These are phyloP conservation scores for Diaporthe amygdali DNA, from an alignment of 2,329 filamentous ascomycete genomes.

Conservation along the genomic window DNA sequence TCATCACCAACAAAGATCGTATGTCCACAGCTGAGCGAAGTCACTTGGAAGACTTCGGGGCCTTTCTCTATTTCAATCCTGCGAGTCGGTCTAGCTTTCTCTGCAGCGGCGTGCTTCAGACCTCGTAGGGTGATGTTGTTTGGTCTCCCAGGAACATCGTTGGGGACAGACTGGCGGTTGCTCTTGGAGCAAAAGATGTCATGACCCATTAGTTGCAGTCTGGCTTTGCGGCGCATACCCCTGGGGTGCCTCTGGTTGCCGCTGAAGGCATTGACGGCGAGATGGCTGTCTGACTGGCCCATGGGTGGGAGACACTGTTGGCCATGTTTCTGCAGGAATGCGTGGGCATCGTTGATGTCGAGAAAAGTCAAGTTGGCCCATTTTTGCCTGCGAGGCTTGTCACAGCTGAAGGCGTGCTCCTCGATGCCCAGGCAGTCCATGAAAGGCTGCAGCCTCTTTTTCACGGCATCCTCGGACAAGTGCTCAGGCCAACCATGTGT, in stretches of 20 bases:
- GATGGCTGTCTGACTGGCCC: neutral
- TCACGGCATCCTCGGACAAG: constrained; percentile 44
- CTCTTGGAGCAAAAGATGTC: constrained; percentile 36
- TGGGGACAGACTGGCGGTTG: neutral
- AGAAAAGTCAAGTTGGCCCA: constrained; percentile 51
- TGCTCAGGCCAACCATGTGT: constrained; percentile 47
- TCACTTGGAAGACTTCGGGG: constrained; percentile 20
- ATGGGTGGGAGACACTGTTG: neutral
- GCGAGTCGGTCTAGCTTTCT: constrained; percentile 19
- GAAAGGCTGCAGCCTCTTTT: constrained; percentile 43
- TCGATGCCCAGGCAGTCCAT: constrained; percentile 46
- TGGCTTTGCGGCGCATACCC: constrained; percentile 26
- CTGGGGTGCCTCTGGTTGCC: neutral
- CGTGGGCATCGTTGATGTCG: constrained; percentile 40
- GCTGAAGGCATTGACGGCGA: neutral
- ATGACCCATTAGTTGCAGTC: constrained; percentile 35
- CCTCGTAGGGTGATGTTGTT: constrained; percentile 27
- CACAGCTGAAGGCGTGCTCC: constrained; percentile 43
- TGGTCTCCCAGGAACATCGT: neutral
- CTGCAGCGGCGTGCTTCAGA: constrained; percentile 28
- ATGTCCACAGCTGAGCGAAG: constrained; percentile 45
- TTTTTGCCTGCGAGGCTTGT: constrained; percentile 43
- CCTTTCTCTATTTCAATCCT: neutral
- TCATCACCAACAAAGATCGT: constrained; percentile 44
- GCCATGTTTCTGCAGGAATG: constrained; percentile 47